Evolutionary conservation across 2,329 filamentous ascomycete species (phyloP).

Genomic region (Colletotrichum camelliae): DNA sequence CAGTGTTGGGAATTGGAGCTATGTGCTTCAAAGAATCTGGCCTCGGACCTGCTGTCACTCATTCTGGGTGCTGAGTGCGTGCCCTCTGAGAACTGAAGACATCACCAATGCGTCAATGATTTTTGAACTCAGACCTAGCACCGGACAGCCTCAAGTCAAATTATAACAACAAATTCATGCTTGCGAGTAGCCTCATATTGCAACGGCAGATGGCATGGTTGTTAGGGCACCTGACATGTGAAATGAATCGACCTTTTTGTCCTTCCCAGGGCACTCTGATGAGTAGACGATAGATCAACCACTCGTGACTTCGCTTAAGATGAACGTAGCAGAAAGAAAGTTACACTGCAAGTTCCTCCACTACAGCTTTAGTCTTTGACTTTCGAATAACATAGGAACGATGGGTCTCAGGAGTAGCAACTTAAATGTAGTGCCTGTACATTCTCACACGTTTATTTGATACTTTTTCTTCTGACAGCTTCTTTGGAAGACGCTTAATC

Average conservation of each 20-base stretch:
- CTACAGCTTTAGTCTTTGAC: too few species aligned
- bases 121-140: not conserved
- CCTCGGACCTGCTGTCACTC: accelerated
- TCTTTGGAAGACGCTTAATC: too few species aligned
- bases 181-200: not conserved
- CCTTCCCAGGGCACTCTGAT: not conserved
- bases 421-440: too few species aligned
- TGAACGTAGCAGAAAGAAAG: too few species aligned
- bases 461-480: too few species aligned
- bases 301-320: too few species aligned
- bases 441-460: too few species aligned
- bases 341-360: too few species aligned
- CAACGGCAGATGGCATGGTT: not conserved
- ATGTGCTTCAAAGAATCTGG: not conserved
- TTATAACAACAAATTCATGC: accelerated
- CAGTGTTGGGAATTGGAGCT: accelerated
- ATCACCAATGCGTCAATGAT: accelerated
- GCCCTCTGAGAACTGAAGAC: not conserved
- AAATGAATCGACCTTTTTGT: not conserved
- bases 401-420: too few species aligned
- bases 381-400: too few species aligned
- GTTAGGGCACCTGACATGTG: too few species aligned
- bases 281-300: not conserved
- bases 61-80: not conserved
- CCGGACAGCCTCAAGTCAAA: accelerated